Evolutionary conservation across 2,329 filamentous ascomycete species (phyloP).

Genomic region (Camptophora hylomeconis): DNA sequence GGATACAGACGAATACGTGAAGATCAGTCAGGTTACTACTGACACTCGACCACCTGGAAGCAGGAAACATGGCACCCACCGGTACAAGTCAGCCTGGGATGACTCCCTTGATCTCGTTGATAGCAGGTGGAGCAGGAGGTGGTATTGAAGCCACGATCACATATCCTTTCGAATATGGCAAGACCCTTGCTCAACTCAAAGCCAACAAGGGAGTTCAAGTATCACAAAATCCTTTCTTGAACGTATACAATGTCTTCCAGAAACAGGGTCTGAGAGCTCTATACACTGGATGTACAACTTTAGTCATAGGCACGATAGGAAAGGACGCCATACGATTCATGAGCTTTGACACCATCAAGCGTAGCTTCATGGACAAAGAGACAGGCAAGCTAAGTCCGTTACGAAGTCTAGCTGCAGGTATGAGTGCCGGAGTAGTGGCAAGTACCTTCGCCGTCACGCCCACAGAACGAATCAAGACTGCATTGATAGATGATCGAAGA

Average conservation of each 20-base stretch:
- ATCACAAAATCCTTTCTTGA: constrained; percentile 43
- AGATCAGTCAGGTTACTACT: no score
- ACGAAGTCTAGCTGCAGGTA: constrained; percentile 49
- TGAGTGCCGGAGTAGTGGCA: constrained; percentile 49
- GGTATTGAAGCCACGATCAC: constrained; percentile 41
- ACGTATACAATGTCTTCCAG: constrained; percentile 42
- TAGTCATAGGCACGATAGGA: constrained; percentile 47
- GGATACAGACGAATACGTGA: no score
- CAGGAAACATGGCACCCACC: constrained; percentile 5
- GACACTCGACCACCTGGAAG: no score
- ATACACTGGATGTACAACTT: constrained; percentile 50
- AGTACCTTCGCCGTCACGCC: constrained; percentile 54
- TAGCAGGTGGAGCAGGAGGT: constrained; percentile 39
- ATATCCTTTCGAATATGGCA: constrained; percentile 52
- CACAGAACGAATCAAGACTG: constrained; percentile 56
- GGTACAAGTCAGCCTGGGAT: constrained; percentile 3
- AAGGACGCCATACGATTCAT: constrained; percentile 57
- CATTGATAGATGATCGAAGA: constrained; percentile 50
- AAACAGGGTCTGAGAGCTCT: constrained; percentile 45
- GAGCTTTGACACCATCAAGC: constrained; percentile 53
- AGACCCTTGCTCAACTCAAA: constrained; percentile 48
- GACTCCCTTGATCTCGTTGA: constrained; percentile 33
- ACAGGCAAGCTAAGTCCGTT: constrained; percentile 43
- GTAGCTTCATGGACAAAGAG: constrained; percentile 24
- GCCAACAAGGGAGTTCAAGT: constrained; percentile 26